These are phyloP conservation scores for Aspergillus fumigatus DNA, from an alignment of 2,329 filamentous ascomycete genomes.

Conservation along the genomic window DNA sequence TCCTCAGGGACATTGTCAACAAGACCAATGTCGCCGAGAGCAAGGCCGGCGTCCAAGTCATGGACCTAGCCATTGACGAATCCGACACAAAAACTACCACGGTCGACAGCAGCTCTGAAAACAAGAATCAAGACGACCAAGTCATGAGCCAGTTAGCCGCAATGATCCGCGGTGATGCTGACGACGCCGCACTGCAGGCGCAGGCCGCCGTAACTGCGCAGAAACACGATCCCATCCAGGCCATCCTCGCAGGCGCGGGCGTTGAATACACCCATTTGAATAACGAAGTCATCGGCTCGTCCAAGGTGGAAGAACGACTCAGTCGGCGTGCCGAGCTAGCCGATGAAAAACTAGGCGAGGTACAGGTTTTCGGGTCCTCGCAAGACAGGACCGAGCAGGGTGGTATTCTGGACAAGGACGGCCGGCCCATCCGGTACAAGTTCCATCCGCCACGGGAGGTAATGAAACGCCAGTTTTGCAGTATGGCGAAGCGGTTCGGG, in stretches of 20 bases:
- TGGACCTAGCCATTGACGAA: constrained; percentile 68
- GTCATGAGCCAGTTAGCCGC: constrained; percentile 70
- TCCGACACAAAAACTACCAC: constrained; percentile 55
- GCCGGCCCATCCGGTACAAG: constrained; percentile 48
- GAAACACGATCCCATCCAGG: constrained; percentile 72
- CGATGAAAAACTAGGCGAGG: constrained; percentile 25
- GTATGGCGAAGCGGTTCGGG: constrained; percentile 76
- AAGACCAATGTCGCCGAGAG: constrained; percentile 97
- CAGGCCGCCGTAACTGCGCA: constrained; percentile 30
- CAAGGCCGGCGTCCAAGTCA: constrained; percentile 73
- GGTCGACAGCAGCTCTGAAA: constrained; percentile 33
- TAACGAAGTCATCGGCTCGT: constrained; percentile 86
- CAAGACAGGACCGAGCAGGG: constrained; percentile 6
- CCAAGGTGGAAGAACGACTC: constrained; percentile 82
- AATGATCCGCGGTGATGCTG: constrained; percentile 47
- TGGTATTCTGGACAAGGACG: constrained; percentile 23
- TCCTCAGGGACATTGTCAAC: constrained; percentile 93
- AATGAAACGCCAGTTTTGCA: constrained; percentile 77
- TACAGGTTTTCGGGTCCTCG: constrained; percentile 31
- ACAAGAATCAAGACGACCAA: constrained; percentile 48
- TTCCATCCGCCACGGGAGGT: constrained; percentile 75
- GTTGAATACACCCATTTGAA: constrained; percentile 97
- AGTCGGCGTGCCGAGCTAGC: constrained; percentile 65
- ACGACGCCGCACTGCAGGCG: constrained; percentile 22
- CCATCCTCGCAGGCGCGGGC: constrained; percentile 80